Evolutionary conservation across 345 rosid species (phyloP).

Genomic region (Populus tremula): DNA sequence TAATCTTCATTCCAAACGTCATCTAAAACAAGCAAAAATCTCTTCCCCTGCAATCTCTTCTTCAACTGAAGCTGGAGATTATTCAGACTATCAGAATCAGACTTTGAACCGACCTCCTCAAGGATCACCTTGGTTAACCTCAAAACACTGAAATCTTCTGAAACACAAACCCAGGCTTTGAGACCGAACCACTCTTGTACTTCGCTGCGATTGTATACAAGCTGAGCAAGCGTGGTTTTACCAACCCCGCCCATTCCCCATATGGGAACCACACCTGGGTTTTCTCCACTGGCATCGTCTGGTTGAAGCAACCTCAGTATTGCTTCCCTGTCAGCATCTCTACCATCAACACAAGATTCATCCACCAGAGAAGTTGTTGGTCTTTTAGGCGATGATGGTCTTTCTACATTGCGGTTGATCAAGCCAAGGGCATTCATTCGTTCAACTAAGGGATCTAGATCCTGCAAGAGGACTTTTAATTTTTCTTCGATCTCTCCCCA

Average conservation of each 20-base stretch:
- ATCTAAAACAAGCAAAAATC: no score
- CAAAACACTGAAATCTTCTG: neutral
- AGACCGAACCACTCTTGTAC: neutral
- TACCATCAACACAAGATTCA: slow-evolving; percentile 1
- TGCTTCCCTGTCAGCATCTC: slow-evolving; percentile 2
- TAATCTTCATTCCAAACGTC: no score
- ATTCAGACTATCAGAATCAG: neutral
- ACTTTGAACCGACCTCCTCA: neutral
- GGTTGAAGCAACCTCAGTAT: neutral
- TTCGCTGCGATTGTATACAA: neutral
- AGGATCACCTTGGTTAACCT: neutral
- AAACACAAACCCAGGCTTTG: slow-evolving; percentile 8
- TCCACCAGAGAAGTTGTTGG: neutral
- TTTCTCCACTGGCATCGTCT: neutral
- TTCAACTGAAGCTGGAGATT: no score
- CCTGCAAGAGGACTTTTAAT: no score
- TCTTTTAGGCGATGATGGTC: neutral
- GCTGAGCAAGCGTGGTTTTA: slow-evolving; percentile 15
- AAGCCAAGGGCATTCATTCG: neutral
- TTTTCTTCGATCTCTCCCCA: no score
- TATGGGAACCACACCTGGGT: no score
- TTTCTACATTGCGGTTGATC: neutral
- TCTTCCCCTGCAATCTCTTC: no score
- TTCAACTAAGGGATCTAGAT: no score
- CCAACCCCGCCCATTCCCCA: neutral